Base-by-base conservation (phyloP, 176 grass and related monocot species). In the Luzula sylvatica region DNA sequence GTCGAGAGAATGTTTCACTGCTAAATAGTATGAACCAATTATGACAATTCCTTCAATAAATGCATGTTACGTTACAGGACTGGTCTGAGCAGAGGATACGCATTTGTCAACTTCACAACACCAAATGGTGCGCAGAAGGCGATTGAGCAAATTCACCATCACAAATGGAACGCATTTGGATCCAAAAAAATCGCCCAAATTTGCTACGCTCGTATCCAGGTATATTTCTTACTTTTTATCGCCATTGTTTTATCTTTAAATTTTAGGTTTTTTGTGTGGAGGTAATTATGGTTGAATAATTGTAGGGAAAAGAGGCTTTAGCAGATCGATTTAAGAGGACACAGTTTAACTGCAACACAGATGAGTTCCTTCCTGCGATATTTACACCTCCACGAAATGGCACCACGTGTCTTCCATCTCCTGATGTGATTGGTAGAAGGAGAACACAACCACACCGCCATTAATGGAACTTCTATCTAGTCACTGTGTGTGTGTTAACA, bases 21-120 rank as follows among this genome's bases (percentile, higher is more conserved):
- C 15, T 66, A 66, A 35, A 35, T 18, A 38, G 50, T 3, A 7
- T 49, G 2, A 9, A 17, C 20, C 20, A 38, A 19, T 42, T 8
- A 42, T 38, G 26, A 32, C 44, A 17, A 17, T 66, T 53, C 50
- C 38, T 42, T 67, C 50, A 46, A 42, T 23, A 29, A 32, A 67
- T 32, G 46, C 46, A 52, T 42, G 22, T 44, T 11, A 51, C 11
- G 11, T 26, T 49, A 47, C 46, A 75, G 61, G 6, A 20, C 6
- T 8, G 12, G 17, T 45, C 56, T 63, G 56, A 94, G 82, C 40
- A 46, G 42, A 42, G 87, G 87, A 0, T 94, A 86, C 50, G 87
- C 78, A 2, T 94, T 94, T 55, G 64, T 87, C 7, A 94, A 94
- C 72, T 73, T 94, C 53, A 94, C 87, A 11, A 73, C 74, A 28